Evolutionary conservation across 2,329 filamentous ascomycete genomes (phyloP).

Genomic region (Aspergillus amoenus): DNA sequence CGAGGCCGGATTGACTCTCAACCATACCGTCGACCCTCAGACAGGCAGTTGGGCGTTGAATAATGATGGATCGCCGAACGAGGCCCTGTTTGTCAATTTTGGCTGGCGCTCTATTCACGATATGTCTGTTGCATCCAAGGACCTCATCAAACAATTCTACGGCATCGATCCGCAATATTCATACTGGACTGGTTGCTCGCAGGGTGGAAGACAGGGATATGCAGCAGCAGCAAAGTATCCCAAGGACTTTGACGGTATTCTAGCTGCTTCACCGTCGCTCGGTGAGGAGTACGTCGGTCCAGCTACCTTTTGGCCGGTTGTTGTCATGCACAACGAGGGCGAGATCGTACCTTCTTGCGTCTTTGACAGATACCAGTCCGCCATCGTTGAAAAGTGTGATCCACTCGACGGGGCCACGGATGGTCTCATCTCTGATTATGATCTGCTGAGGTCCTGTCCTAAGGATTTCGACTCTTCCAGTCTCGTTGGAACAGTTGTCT

Average conservation of each 20-base stretch:
- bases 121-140: not conserved
- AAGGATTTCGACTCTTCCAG: not conserved
- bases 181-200: conserved; percentile 19
- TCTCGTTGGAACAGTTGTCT: not conserved
- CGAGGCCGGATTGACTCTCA: not conserved
- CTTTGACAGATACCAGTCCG: conserved; percentile 11
- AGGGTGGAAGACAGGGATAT: conserved; percentile 21
- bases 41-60: not conserved
- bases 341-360: conserved; percentile 11
- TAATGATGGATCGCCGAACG: not conserved
- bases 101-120: not conserved
- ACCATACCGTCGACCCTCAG: not conserved
- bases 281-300: conserved; percentile 10
- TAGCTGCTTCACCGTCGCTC: conserved; percentile 22
- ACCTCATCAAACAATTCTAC: conserved; percentile 1
- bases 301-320: conserved; percentile 14
- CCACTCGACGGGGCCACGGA: conserved; percentile 25
- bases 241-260: conserved; percentile 24
- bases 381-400: conserved; percentile 22
- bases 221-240: conserved; percentile 21
- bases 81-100: not conserved
- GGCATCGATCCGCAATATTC: not conserved
- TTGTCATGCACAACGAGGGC: conserved; percentile 12
- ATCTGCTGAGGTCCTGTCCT: not conserved
- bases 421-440: conserved; percentile 21